These are phyloP conservation scores for Rostrohypoxylon terebratum DNA, from an alignment of 495 filamentous ascomycete species.

Conservation along the genomic window DNA sequence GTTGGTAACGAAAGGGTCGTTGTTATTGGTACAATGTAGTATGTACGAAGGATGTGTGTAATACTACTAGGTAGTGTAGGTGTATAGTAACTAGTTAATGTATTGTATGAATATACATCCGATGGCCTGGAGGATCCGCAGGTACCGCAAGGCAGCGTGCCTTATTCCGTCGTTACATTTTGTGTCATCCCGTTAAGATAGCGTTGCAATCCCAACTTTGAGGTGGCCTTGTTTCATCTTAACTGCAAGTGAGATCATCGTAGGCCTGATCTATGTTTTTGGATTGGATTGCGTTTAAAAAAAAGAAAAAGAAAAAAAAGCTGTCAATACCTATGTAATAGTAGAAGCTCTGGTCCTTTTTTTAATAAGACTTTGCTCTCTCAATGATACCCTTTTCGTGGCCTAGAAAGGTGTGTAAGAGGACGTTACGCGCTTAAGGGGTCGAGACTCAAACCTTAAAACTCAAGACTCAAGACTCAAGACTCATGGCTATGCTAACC, in stretches of 20 bases:
- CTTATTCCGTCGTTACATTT: slow-evolving; percentile 37
- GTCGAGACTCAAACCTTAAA: background rate
- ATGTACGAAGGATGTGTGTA: background rate
- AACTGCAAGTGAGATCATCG: slow-evolving; percentile 35
- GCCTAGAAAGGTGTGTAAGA: slow-evolving; percentile 13
- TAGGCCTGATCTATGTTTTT: slow-evolving; percentile 5
- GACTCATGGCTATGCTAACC: background rate
- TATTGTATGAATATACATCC: slow-evolving; percentile 14
- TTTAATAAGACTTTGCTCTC: slow-evolving; percentile 21
- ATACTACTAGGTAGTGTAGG: background rate
- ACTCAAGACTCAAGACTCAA: background rate
- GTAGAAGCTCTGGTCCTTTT: slow-evolving; percentile 29
- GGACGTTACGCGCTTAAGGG: slow-evolving; percentile 1
- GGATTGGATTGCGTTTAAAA: too few species aligned
- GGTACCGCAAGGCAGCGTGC: slow-evolving; percentile 1
- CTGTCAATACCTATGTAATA: background rate
- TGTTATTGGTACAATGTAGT: too few species aligned
- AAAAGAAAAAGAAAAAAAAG: background rate
- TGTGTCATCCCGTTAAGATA: slow-evolving; percentile 34
- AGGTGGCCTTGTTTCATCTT: slow-evolving; percentile 31
- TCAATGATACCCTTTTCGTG: slow-evolving; percentile 17
- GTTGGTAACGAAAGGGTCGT: slow-evolving; percentile 24
- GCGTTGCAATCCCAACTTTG: slow-evolving; percentile 28
- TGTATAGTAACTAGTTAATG: too few species aligned
- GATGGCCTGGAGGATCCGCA: slow-evolving; percentile 30